Percentiles rank a stretch among this genome's conserved stretches.
These are phyloP conservation scores for Stemphylium beticola DNA, from an alignment of 2,329 filamentous ascomycete genomes.

Conservation along the genomic window DNA sequence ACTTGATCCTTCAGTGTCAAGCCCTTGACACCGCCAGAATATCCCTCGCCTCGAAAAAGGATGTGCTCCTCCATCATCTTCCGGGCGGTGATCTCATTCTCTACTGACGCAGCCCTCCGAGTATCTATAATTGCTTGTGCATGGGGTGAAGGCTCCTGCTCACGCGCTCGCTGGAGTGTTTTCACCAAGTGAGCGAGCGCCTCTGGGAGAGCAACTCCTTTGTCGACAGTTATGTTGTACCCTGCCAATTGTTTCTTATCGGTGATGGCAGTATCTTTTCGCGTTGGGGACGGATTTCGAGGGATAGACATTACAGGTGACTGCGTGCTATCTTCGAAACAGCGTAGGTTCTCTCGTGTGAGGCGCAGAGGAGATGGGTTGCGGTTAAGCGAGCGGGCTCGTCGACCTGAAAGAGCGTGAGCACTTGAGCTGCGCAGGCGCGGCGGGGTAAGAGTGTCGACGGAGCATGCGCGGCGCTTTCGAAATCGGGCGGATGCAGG, in stretches of 20 bases:
- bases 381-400: constrained; percentile 8
- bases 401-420: not conserved
- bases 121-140: constrained; percentile 18
- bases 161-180: constrained; percentile 10
- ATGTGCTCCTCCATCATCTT: constrained; percentile 21
- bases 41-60: constrained; percentile 17
- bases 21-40: constrained; percentile 9
- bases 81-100: constrained; percentile 17
- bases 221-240: constrained; percentile 18
- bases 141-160: constrained; percentile 19
- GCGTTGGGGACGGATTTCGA: constrained; percentile 19
- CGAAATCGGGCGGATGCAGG: not conserved
- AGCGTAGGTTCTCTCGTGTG: constrained; percentile 14
- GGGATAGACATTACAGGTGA: constrained; percentile 11
- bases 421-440: not conserved
- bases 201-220: constrained; percentile 11
- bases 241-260: constrained; percentile 15
- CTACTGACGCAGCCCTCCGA: constrained; percentile 16
- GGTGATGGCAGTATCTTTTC: constrained; percentile 10
- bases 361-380: constrained; percentile 5
- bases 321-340: constrained; percentile 6
- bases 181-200: constrained; percentile 14
- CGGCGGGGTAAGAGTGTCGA: constrained; percentile 2
- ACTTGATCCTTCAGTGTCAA: constrained; percentile 22
- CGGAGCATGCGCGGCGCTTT: not conserved